Evolutionary conservation across 306 rosid genomes (phyloP).

Genomic region (Vigna angularis): DNA sequence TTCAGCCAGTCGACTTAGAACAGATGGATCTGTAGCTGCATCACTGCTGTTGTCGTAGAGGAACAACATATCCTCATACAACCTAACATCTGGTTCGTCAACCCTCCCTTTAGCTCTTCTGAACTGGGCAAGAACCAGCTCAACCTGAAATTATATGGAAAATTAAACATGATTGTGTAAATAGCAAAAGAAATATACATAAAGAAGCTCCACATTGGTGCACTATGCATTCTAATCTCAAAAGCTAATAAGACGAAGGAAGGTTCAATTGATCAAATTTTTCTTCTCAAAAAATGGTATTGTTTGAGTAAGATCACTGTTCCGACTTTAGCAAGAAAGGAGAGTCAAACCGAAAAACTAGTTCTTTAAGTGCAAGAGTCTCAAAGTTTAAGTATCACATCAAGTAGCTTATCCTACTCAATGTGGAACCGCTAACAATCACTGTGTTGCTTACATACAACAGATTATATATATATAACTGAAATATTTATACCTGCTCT

Average conservation of each 20-base stretch:
- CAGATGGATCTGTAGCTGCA: conserved; percentile 60
- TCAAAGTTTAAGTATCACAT: too few relatives aligned
- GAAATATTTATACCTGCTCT: conserved; percentile 76
- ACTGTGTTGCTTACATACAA: conserved; percentile 10
- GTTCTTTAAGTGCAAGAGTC: too few relatives aligned
- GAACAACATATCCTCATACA: conserved; percentile 70
- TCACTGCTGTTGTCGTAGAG: conserved; percentile 65
- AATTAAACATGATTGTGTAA: conserved; percentile 35
- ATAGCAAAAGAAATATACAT: background rate
- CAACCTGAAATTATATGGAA: conserved; percentile 67
- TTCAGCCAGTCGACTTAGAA: conserved; percentile 71
- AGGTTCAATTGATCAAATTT: background rate
- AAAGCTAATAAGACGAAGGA: background rate
- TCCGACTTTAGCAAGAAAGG: too few relatives aligned
- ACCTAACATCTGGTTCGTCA: conserved; percentile 74
- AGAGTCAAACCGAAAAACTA: too few relatives aligned
- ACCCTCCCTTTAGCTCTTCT: conserved; percentile 90
- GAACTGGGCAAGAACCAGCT: conserved; percentile 93
- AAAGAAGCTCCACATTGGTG: conserved; percentile 20
- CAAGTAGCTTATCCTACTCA: too few relatives aligned
- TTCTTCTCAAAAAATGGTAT: conserved; percentile 20
- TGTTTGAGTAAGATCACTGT: background rate
- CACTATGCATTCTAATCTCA: conserved; percentile 25
- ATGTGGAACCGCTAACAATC: background rate
- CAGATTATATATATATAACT: background rate